phyloP scores from a whole-genome alignment of 805 yeast species.

The Cyberlindnera misumaiensis region DNA sequence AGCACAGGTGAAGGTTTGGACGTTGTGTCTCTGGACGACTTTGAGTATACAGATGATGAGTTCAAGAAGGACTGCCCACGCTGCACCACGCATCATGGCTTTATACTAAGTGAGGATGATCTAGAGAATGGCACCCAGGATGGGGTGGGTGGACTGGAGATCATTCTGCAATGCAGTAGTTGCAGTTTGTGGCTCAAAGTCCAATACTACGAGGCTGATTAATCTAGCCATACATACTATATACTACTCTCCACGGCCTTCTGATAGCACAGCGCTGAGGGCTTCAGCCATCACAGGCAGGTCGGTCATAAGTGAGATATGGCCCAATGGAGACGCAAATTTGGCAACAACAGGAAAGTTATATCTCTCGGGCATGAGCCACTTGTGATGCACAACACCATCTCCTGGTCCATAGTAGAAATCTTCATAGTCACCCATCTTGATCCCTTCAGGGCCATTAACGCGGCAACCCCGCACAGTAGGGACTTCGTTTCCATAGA shows the following conservation, averaged over 20 bases:
- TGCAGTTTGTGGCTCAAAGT: conserved; percentile 88
- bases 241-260: conserved; percentile 25
- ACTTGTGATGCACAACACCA: conserved; percentile 81
- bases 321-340: conserved; percentile 61
- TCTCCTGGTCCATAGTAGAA: conserved; percentile 88
- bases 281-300: conserved; percentile 67
- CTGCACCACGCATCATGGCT: conserved; percentile 47
- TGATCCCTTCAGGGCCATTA: conserved; percentile 51
- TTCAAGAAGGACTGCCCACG: conserved; percentile 61
- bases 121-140: conserved; percentile 44
- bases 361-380: conserved; percentile 71
- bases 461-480: conserved; percentile 80
- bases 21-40: conserved; percentile 55
- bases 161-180: conserved; percentile 71
- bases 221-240: conserved; percentile 4
- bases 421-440: conserved; percentile 64
- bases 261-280: conserved; percentile 51
- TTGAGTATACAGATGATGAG: conserved; percentile 35
- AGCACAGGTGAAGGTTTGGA: conserved; percentile 65
- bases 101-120: conserved; percentile 53
- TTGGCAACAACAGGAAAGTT: conserved; percentile 73
- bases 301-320: conserved; percentile 75
- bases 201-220: conserved; percentile 46
- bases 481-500: conserved; percentile 78
- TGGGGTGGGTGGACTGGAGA: conserved; percentile 50